These are phyloP conservation scores for Suillus paluster DNA, from an alignment of 768 basidiomycete species.

Conservation along the genomic window DNA sequence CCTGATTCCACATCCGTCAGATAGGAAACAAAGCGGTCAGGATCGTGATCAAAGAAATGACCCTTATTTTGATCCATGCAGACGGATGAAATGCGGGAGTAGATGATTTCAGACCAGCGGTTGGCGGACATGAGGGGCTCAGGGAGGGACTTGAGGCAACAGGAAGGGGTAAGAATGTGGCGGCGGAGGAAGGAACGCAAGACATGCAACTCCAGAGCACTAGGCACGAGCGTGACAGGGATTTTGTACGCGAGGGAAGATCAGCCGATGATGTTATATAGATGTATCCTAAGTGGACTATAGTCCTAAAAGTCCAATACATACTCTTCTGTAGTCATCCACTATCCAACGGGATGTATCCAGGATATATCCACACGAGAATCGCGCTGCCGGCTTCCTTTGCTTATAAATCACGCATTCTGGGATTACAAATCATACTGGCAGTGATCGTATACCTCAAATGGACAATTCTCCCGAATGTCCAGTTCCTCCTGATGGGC, in stretches of 20 bases:
- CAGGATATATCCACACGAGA: no score
- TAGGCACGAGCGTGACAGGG: constrained; percentile 32
- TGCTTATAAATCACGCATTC: no score
- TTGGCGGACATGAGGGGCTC: constrained; percentile 68
- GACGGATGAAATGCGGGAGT: constrained; percentile 60
- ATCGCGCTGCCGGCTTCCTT: no score
- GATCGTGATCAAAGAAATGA: constrained; percentile 62
- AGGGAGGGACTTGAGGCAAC: constrained; percentile 48
- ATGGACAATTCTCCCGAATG: no score
- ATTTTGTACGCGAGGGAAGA: constrained; percentile 15
- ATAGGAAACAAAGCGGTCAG: constrained; percentile 60
- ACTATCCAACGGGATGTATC: no score
- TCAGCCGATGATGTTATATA: no score
- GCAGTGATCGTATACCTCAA: no score
- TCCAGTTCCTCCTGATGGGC: no score
- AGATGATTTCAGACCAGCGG: constrained; percentile 60
- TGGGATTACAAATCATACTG: no score
- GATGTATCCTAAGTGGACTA: no score
- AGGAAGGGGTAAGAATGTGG: constrained; percentile 62
- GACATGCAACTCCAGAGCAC: constrained; percentile 40
- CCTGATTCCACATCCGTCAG: constrained; percentile 60
- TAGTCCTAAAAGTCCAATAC: no score
- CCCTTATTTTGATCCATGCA: constrained; percentile 65
- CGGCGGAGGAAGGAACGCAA: constrained; percentile 63
- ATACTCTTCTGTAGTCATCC: no score